Evolutionary conservation across 495 filamentous ascomycete genomes (phyloP), one percentile per base, ranked within the genome.

Genomic region (Parathielavia appendiculata): DNA sequence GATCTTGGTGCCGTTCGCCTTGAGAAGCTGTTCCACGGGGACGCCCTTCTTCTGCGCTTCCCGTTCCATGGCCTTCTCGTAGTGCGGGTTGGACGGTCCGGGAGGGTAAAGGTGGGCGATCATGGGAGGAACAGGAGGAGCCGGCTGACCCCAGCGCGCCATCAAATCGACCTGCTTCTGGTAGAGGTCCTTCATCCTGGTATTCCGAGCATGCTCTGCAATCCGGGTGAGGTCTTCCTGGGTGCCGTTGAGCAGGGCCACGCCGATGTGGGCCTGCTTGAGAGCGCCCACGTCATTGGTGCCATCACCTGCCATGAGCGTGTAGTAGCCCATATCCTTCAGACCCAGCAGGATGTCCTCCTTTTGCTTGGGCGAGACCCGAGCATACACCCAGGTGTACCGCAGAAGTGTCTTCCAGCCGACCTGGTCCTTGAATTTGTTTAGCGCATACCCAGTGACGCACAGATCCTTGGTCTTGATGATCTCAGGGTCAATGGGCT

Each of bases 221-320:
- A 99, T 99, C 66, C 85, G 87, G 47, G 86, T 86, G 40, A 99
- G 79, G 69, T 96, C 93, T 3, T 96, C 87, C 66, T 85, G 86
- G 2, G 93, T 92, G 34, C 93, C 93, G 69, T 99, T 99, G 57
- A 99, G 81, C 38, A 99, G 85, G 13, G 93, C 93, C 62, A 97
- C 89, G 67, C 93, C 93, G 56, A 99, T 88, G 65, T 99, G 95
- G 23, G 93, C 95, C 77, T 99, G 93, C 79, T 99, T 99, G 68
- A 99, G 76, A 35, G 93, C 93, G 43, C 93, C 93, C 51, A 99
- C 93, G 69, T 99, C 93, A 68, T 99, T 99, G 50, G 93, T 99
- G 59, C 93, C 93, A 67, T 99, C 93, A 68, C 93, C 93, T 62
- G 92, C 96, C 93, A 99, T 99, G 65, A 97, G 81, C 16, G 93